Evolutionary conservation across 139 green algal species (phyloP).

Genomic region (Edaphochlamys debaryana): DNA sequence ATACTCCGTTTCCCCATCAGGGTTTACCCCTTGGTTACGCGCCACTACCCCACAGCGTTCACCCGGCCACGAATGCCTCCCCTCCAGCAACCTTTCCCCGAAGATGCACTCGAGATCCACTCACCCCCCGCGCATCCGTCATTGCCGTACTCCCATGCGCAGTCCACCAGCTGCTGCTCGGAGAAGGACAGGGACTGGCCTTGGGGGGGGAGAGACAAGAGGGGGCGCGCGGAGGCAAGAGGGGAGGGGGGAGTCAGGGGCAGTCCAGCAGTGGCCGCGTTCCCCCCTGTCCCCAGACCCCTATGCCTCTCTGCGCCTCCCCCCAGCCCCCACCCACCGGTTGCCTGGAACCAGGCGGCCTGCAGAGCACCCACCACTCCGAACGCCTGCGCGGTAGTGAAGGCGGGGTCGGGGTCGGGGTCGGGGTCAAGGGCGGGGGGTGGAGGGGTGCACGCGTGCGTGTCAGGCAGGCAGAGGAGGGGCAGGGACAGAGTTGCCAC

Average conservation of each 20-base stretch:
- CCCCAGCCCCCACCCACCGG: slow-evolving; percentile 27
- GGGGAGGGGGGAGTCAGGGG: background rate
- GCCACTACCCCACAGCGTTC: no score
- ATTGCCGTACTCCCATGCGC: slow-evolving; percentile 66
- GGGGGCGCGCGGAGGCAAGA: no score
- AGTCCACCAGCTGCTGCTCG: slow-evolving; percentile 81
- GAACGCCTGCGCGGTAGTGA: slow-evolving; percentile 37
- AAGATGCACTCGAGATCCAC: no score
- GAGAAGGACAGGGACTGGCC: slow-evolving; percentile 53
- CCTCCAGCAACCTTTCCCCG: no score
- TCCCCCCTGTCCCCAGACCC: no score
- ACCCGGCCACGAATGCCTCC: no score
- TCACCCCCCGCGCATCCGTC: slow-evolving; percentile 47
- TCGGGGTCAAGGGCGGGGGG: background rate
- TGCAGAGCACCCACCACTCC: slow-evolving; percentile 38
- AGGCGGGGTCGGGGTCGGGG: no score
- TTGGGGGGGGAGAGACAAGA: background rate
- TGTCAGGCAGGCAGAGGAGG: no score
- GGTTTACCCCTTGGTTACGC: background rate
- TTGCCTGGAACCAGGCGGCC: slow-evolving; percentile 61
- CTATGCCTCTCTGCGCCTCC: no score
- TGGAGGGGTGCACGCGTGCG: background rate
- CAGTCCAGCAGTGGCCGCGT: background rate
- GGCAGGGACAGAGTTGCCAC: no score
- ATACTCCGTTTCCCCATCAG: background rate